Conservation (phyloP, 257 asterid species). For the Nicotiana otophora region DNA sequence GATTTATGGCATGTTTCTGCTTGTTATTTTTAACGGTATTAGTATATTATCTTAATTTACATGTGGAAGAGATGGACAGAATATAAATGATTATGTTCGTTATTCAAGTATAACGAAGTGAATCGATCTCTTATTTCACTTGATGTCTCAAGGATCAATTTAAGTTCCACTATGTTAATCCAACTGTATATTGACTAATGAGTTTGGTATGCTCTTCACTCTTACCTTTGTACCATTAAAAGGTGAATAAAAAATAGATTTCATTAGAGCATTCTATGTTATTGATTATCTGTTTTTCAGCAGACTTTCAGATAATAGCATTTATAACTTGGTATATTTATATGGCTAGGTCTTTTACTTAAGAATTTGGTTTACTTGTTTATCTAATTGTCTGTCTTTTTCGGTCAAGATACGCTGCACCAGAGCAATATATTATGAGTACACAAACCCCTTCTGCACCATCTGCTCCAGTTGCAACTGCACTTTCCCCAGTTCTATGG, state of each 20-base stretch:
- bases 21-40: neutral
- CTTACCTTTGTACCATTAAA: neutral
- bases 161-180: neutral
- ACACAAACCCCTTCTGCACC: slow-evolving; percentile 99
- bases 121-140: neutral
- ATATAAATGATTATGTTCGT: neutral
- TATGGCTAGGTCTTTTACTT: neutral
- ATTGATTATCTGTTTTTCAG: neutral
- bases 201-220: neutral
- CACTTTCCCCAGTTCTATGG: slow-evolving; percentile 96
- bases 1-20: neutral
- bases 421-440: slow-evolving; percentile 99
- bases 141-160: neutral
- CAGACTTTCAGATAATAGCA: neutral
- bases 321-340: neutral
- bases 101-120: slow-evolving; percentile 1
- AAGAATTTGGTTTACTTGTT: neutral
- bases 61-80: neutral
- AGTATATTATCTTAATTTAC: neutral
- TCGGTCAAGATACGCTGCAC: slow-evolving; percentile 75
- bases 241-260: neutral
- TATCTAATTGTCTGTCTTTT: neutral
- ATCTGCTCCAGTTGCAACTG: slow-evolving; percentile 89
- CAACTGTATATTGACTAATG: neutral
- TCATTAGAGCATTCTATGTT: neutral